Evolutionary conservation across 495 filamentous ascomycete species (phyloP).

Genomic region (Podospora didyma): DNA sequence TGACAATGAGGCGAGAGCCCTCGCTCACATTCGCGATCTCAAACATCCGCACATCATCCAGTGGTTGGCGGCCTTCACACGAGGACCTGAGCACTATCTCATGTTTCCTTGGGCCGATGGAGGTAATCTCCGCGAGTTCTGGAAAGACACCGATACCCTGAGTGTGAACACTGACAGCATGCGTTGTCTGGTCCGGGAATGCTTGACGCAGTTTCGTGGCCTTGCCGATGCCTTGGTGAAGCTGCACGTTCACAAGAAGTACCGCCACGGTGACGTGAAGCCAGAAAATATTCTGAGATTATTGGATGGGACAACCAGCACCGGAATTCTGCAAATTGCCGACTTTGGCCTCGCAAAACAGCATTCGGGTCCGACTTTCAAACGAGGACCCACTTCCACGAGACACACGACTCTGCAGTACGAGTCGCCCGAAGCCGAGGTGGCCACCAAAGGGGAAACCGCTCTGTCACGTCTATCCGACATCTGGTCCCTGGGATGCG

Average conservation of each 20-base stretch:
- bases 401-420: slow-evolving; percentile 15
- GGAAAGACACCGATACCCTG: neutral
- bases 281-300: slow-evolving; percentile 11
- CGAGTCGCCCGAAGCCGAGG: slow-evolving; percentile 23
- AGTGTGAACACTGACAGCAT: neutral
- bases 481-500: slow-evolving; percentile 39
- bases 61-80: slow-evolving; percentile 16
- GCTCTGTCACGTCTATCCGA: slow-evolving; percentile 26
- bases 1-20: neutral
- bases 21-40: neutral
- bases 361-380: slow-evolving; percentile 6
- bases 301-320: neutral
- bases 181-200: neutral
- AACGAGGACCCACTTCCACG: slow-evolving; percentile 8
- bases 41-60: slow-evolving; percentile 8
- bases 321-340: slow-evolving; percentile 13
- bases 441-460: slow-evolving; percentile 1
- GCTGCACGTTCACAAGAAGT: neutral
- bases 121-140: slow-evolving; percentile 19
- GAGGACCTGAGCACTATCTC: slow-evolving; percentile 13
- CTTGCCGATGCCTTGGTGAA: neutral
- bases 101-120: slow-evolving; percentile 28
- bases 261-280: slow-evolving; percentile 13
- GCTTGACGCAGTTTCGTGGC: neutral
- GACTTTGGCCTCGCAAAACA: slow-evolving; percentile 26